phyloP scores from a whole-genome alignment of 768 basidiomycete species.

The Lactarius psammicola region DNA sequence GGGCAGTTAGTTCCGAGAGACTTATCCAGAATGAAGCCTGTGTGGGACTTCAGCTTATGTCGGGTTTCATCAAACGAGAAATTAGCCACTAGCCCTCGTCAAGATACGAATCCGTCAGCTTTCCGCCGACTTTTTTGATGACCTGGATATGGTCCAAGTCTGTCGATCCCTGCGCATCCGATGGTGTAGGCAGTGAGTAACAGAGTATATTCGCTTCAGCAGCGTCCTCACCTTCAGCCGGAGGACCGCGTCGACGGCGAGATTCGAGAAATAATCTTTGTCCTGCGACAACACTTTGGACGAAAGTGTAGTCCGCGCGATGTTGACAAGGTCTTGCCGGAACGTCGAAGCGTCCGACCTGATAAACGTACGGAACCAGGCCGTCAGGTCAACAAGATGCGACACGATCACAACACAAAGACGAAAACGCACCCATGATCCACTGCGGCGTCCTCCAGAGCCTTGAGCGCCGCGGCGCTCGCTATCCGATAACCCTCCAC shows the following conservation, averaged over 20 bases:
- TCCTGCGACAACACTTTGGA: conserved; percentile 96
- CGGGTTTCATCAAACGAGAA: not conserved
- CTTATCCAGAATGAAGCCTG: conserved; percentile 98
- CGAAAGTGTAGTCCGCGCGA: conserved; percentile 92
- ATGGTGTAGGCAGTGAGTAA: not conserved
- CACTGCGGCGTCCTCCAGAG: conserved; percentile 76
- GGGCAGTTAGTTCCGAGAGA: conserved; percentile 91
- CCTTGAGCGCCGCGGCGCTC: conserved; percentile 75
- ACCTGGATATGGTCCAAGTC: conserved; percentile 98
- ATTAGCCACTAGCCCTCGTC: conserved; percentile 69
- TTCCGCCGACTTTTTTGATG: conserved; percentile 99
- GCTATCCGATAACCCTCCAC: conserved; percentile 96
- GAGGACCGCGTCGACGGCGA: conserved; percentile 95
- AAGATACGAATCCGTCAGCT: conserved; percentile 96
- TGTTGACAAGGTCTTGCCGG: conserved; percentile 91
- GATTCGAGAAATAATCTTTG: conserved; percentile 96
- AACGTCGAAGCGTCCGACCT: conserved; percentile 74
- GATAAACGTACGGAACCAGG: conserved; percentile 5
- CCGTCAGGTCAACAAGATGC: not conserved
- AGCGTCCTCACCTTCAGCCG: conserved; percentile 66
- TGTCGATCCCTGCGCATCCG: conserved; percentile 73
- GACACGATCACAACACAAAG: not conserved
- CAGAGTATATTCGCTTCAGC: not conserved
- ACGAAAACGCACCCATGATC: conserved; percentile 73
- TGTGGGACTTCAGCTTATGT: not conserved